Evolutionary conservation across 164 flowering plant species (phyloP), one percentile per base, ranked within the genome.

Genomic region (Tinospora cordifolia): DNA sequence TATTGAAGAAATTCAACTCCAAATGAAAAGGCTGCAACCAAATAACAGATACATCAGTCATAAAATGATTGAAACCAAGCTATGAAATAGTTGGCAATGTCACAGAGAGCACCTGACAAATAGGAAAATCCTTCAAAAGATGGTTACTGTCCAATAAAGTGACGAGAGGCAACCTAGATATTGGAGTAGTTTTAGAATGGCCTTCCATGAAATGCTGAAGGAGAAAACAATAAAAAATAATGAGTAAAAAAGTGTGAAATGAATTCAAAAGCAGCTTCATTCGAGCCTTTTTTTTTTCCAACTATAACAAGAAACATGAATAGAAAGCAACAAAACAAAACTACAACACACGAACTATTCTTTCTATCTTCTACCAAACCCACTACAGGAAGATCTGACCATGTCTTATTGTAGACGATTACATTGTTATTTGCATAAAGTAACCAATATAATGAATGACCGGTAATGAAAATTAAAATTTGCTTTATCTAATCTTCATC

Each of bases 121-220:
- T 91, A 47, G 97, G 98, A 76, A 88, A 62, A 74, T 94, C 91
- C 83, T 83, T 87, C 66, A 92, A 81, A 69, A 77, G 86, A 86
- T 90, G 82, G 69, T 82, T 90, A 39, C 84, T 40, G 76, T 94
- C 88, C 54, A 82, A 58, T 67, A 94, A 68, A 46, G 90, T 89
- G 71, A 94, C 83, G 69, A 95, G 88, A 74, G 98, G 99, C 77
- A 95, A 73, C 71, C 94, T 89, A 71, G 94, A 84, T 69, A 95
- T 90, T 68, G 99, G 98, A 67, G 88, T 84, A 81, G 81, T 87
- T 84, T 90, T 92, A 60, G 97, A 85, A 85, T 95, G 98, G 44
- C 98, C 98, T 83, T 95, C 98, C 96, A 95, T 87, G 77, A 88
- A 92, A 87, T 92, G 96, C 99, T 95, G 78, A 67, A 74, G 72